phyloP scores from a whole-genome alignment of 305 asterid genomes.

The Fraxinus xanthoxyloides region DNA sequence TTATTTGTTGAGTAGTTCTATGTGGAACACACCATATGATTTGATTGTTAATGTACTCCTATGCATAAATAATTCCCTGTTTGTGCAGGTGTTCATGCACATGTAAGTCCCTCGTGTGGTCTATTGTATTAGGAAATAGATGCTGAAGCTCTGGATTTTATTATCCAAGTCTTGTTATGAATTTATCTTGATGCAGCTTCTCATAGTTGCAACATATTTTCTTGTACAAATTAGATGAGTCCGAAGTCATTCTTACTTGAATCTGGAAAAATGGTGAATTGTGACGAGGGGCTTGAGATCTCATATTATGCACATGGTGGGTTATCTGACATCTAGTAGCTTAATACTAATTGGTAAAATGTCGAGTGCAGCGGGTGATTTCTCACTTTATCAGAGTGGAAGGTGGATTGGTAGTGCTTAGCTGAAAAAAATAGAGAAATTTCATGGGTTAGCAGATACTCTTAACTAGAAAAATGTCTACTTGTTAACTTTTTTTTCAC shows the following conservation, averaged over 20 bases:
- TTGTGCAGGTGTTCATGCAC: not conserved
- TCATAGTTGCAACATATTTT: not conserved
- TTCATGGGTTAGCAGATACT: not conserved
- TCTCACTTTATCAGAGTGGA: not conserved
- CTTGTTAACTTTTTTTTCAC: not conserved
- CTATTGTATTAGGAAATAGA: not conserved
- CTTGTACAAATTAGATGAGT: not conserved
- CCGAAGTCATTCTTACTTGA: not conserved
- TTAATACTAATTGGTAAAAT: not conserved
- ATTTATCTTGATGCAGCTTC: not conserved
- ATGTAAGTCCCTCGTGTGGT: not conserved
- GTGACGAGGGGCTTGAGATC: not conserved
- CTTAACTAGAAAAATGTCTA: not conserved
- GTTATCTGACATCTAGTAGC: not conserved
- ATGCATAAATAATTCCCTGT: not conserved
- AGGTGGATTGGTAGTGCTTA: not conserved
- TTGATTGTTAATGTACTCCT: constrained; percentile 7
- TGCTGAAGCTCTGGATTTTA: constrained; percentile 1
- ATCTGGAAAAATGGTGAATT: not conserved
- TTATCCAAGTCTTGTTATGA: not conserved
- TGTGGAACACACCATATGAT: not conserved
- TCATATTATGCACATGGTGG: not conserved
- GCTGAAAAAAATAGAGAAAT: not conserved
- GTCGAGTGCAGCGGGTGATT: not conserved
- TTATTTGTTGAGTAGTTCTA: not conserved